Conservation (phyloP, 441 rosid species). For the Populus hybrid region DNA sequence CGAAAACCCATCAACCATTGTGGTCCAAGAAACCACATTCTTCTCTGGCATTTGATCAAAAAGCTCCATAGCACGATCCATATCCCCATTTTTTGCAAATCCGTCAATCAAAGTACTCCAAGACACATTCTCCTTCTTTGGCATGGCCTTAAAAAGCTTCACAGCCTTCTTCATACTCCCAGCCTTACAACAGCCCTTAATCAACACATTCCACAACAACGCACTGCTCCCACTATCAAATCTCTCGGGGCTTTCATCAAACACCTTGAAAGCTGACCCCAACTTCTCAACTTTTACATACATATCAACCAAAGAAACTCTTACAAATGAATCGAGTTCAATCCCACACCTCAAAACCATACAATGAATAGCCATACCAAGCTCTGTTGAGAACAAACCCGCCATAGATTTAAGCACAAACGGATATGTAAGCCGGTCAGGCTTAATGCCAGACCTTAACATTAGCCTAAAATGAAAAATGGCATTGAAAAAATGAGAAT, state of each 20-base stretch:
- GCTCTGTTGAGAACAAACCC: constrained; percentile 29
- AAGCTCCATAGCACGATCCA: constrained; percentile 40
- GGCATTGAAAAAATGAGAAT: constrained; percentile 32
- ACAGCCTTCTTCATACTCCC: constrained; percentile 45
- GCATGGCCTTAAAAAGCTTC: constrained; percentile 50
- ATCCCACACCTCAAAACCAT: constrained; percentile 37
- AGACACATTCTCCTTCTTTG: constrained; percentile 42
- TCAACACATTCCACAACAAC: constrained; percentile 66
- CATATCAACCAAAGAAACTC: constrained; percentile 48
- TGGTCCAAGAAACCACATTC: constrained; percentile 58
- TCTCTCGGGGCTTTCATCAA: constrained; percentile 59
- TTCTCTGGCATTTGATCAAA: constrained; percentile 48
- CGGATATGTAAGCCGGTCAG: constrained; percentile 54
- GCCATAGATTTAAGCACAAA: constrained; percentile 49
- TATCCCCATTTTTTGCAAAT: constrained; percentile 32
- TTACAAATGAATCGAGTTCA: constrained; percentile 47
- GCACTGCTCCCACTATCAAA: constrained; percentile 26
- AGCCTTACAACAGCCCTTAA: constrained; percentile 52
- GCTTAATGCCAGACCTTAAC: constrained; percentile 41
- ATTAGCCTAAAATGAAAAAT: constrained; percentile 47
- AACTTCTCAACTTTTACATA: constrained; percentile 42
- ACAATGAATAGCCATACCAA: constrained; percentile 45
- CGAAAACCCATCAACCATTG: constrained; percentile 47
- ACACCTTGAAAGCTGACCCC: constrained; percentile 38
- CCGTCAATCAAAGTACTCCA: constrained; percentile 70